A percentile compares a stretch with the other conserved stretches of the same genome.
phyloP scores from a whole-genome alignment of 768 basidiomycete species.

The Agaricus blazei region DNA sequence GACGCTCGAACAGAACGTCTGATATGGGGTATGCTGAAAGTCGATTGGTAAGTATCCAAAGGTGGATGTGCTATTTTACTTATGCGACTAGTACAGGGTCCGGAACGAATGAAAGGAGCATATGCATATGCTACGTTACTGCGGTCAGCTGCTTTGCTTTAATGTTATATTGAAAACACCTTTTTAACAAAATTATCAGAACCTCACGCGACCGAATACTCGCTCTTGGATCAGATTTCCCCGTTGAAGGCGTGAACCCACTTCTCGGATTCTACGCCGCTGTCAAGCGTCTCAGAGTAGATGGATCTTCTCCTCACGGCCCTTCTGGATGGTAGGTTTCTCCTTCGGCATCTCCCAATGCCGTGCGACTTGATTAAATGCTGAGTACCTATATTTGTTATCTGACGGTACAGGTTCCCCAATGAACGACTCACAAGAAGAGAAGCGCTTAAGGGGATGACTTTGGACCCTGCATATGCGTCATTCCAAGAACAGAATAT shows the following conservation, averaged over 20 bases:
- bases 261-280: conserved; percentile 89
- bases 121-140: conserved; percentile 86
- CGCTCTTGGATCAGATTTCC: conserved; percentile 91
- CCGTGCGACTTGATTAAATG: neutral
- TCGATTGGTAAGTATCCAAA: conserved; percentile 48
- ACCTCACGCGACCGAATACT: conserved; percentile 21
- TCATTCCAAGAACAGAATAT: conserved; percentile 67
- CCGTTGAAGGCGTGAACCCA: conserved; percentile 88
- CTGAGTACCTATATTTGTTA: neutral
- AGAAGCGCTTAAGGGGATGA: conserved; percentile 89
- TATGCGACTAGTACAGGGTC: conserved; percentile 48
- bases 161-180: conserved; percentile 27
- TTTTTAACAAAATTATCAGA: conserved; percentile 31
- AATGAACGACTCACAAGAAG: conserved; percentile 69
- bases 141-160: conserved; percentile 32
- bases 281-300: conserved; percentile 60
- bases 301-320: conserved; percentile 82
- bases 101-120: conserved; percentile 77
- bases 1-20: conserved; percentile 49
- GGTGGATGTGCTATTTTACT: neutral
- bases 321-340: conserved; percentile 67
- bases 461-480: conserved; percentile 84
- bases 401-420: conserved; percentile 53
- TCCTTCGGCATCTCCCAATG: neutral
- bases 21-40: conserved; percentile 92